Conservation (phyloP, 805 yeast species). For the Wickerhamomyces xylosicus region DNA sequence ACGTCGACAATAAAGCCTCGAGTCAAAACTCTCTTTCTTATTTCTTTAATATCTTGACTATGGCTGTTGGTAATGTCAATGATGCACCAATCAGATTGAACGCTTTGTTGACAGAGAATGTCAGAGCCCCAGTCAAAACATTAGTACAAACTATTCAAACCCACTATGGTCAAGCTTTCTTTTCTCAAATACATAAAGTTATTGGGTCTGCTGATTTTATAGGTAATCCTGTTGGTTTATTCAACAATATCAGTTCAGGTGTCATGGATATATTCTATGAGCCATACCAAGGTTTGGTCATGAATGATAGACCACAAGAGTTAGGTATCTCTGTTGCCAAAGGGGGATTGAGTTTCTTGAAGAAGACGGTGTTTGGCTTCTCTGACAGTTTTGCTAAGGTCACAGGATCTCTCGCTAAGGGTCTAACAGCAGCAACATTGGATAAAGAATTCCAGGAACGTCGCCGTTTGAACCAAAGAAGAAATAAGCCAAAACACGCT, state of each 20-base stretch:
- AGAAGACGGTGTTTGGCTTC: slow-evolving; percentile 89
- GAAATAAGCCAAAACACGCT: slow-evolving; percentile 79
- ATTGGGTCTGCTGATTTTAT: slow-evolving; percentile 93
- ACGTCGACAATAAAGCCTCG: slow-evolving; percentile 51
- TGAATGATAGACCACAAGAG: slow-evolving; percentile 94
- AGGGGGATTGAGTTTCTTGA: slow-evolving; percentile 89
- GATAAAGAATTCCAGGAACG: slow-evolving; percentile 78
- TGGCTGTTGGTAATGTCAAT: slow-evolving; percentile 95
- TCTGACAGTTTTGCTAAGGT: slow-evolving; percentile 90
- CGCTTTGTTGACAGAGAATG: slow-evolving; percentile 79
- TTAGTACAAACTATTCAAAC: slow-evolving; percentile 61
- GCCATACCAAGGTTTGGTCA: slow-evolving; percentile 90
- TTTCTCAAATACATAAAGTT: slow-evolving; percentile 85
- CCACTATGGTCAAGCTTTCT: slow-evolving; percentile 86
- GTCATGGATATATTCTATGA: slow-evolving; percentile 94
- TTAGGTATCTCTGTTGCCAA: slow-evolving; percentile 91
- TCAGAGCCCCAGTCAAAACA: slow-evolving; percentile 74
- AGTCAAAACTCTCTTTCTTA: slow-evolving; percentile 63
- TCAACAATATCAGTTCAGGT: slow-evolving; percentile 89
- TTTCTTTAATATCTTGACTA: slow-evolving; percentile 75
- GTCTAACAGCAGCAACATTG: slow-evolving; percentile 82
- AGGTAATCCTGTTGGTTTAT: slow-evolving; percentile 96
- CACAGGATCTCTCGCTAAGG: slow-evolving; percentile 92
- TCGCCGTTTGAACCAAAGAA: slow-evolving; percentile 61
- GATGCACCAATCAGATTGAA: slow-evolving; percentile 92